A percentile compares a stretch with the other conserved stretches of the same genome.
Evolutionary conservation across 805 yeast species (phyloP).

Genomic region (Kodamaea neixiangensis): DNA sequence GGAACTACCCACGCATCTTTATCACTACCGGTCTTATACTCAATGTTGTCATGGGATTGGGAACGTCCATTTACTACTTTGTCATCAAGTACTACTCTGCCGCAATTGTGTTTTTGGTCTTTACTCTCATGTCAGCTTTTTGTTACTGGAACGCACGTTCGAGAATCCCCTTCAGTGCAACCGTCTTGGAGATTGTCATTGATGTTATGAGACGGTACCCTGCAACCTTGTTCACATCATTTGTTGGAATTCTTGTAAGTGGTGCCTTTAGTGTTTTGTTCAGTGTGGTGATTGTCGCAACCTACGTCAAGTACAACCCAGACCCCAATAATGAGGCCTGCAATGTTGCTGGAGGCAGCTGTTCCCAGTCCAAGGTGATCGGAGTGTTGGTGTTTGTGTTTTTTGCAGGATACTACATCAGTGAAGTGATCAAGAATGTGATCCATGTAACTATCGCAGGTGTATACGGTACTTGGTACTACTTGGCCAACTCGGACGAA

Average conservation of each 20-base stretch:
- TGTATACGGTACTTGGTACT: conserved; percentile 90
- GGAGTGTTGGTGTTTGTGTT: conserved; percentile 73
- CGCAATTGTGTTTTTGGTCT: conserved; percentile 70
- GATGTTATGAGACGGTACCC: conserved; percentile 77
- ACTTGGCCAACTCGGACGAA: conserved; percentile 70
- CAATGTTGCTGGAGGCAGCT: conserved; percentile 51
- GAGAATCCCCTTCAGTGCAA: conserved; percentile 74
- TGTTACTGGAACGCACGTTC: conserved; percentile 71
- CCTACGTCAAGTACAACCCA: conserved; percentile 76
- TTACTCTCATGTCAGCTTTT: conserved; percentile 64
- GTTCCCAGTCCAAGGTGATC: conserved; percentile 57
- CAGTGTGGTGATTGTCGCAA: conserved; percentile 66
- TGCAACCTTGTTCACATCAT: conserved; percentile 61
- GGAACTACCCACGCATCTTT: conserved; percentile 64
- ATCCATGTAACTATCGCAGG: conserved; percentile 83
- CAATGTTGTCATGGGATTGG: conserved; percentile 69
- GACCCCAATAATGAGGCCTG: conserved; percentile 55
- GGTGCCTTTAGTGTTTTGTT: conserved; percentile 69
- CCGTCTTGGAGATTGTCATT: conserved; percentile 68
- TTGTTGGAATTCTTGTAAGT: conserved; percentile 58
- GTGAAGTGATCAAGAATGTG: conserved; percentile 79
- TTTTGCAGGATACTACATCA: conserved; percentile 79
- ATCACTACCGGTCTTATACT: conserved; percentile 67
- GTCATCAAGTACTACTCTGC: conserved; percentile 73
- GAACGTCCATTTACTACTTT: conserved; percentile 74